phyloP scores from a whole-genome alignment of 352 stramenopile species.

The Pythium insidiosum region DNA sequence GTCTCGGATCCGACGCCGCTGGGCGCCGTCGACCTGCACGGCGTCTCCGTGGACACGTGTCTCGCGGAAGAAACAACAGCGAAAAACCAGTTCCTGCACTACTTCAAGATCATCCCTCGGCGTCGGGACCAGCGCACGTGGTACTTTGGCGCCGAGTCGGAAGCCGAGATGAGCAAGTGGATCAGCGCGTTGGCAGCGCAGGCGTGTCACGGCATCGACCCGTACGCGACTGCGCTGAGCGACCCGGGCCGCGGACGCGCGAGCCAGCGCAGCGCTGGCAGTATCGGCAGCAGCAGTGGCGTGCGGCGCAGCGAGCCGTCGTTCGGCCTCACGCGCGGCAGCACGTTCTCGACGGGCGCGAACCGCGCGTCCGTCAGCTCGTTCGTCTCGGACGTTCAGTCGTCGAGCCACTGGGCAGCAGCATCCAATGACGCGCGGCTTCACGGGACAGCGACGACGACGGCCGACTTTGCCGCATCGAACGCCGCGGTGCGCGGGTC shows the following conservation, averaged over 20 bases:
- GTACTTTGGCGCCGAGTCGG: constrained; percentile 61
- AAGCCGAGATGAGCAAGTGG: constrained; percentile 66
- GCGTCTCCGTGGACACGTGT: constrained; percentile 51
- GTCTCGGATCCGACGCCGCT: constrained; percentile 58
- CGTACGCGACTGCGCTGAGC: no score
- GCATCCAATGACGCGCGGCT: constrained; percentile 13
- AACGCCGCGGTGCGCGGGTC: constrained; percentile 12
- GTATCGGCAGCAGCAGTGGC: constrained; percentile 3
- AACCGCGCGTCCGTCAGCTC: no score
- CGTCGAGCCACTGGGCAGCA: no score
- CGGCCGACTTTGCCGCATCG: not conserved
- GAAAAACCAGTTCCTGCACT: constrained; percentile 46
- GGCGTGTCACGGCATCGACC: constrained; percentile 25
- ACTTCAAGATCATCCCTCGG: constrained; percentile 61
- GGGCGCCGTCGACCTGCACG: constrained; percentile 51
- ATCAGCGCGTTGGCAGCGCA: constrained; percentile 47
- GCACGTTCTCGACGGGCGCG: constrained; percentile 7
- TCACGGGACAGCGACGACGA: no score
- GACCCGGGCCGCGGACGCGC: no score
- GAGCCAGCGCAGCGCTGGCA: no score
- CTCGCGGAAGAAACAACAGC: constrained; percentile 48
- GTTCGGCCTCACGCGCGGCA: not conserved
- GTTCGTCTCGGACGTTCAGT: no score
- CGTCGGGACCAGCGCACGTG: constrained; percentile 55
- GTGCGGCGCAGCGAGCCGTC: constrained; percentile 6